Conservation (phyloP, 768 basidiomycete genomes). For the Tephrocybe sp. region DNA sequence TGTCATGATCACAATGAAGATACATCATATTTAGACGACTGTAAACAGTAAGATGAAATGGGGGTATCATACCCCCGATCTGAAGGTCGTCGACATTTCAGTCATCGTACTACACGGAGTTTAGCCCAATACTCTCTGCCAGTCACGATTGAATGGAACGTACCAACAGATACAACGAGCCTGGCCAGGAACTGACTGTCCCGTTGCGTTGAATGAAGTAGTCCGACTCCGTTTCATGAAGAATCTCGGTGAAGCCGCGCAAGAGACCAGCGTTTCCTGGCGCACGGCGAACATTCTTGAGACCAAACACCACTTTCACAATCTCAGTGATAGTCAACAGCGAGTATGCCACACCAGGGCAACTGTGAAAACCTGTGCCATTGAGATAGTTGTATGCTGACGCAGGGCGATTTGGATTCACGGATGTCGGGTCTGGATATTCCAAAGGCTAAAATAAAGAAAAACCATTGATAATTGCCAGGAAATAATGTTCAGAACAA, state of each 20-base stretch:
- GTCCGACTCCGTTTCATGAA: constrained; percentile 37
- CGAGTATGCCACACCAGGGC: constrained; percentile 34
- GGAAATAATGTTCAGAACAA: background rate
- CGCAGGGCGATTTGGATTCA: constrained; percentile 38
- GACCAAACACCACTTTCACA: constrained; percentile 42
- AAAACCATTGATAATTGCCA: constrained; percentile 11
- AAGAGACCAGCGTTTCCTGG: constrained; percentile 41
- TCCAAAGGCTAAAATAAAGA: constrained; percentile 34
- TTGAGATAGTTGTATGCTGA: constrained; percentile 25
- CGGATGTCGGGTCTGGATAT: constrained; percentile 38
- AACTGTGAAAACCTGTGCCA: constrained; percentile 40
- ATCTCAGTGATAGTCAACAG: constrained; percentile 42
- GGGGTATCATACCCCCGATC: no score
- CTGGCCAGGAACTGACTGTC: constrained; percentile 36
- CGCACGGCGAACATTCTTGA: constrained; percentile 45
- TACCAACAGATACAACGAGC: constrained; percentile 33
- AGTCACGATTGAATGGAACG: constrained; percentile 16
- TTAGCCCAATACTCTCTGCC: no score
- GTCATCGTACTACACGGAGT: no score
- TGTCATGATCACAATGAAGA: no score
- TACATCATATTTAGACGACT: no score
- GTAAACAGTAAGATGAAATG: no score
- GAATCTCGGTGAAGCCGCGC: constrained; percentile 26
- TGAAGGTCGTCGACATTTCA: no score
- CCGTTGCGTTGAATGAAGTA: constrained; percentile 34